Evolutionary conservation across 2,329 filamentous ascomycete species (phyloP), one percentile per base, ranked within the genome.

Genomic region (Aureobasidium leucospermi): DNA sequence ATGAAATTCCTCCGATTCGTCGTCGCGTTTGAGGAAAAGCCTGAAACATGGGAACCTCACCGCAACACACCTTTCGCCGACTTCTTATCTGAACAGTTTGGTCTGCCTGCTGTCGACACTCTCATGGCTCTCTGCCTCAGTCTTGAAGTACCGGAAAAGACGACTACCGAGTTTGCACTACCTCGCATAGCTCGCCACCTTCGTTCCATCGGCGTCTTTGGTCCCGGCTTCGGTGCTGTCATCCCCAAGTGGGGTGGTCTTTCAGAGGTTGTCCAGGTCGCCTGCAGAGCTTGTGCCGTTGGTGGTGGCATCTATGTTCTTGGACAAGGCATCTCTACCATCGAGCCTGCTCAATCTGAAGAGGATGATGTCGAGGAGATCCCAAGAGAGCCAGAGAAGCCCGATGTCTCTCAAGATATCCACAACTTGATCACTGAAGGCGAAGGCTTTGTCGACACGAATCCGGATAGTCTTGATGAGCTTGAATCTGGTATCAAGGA

Each of bases 1-100:
- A 96, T 96, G 87, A 96, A 95, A 73, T 95, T 96, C 67, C 80
- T 97, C 68, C 92, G 93, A 71, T 93, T 94, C 70, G 87, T 96
- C 57, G 78, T 85, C 61, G 83, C 90, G 66, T 87, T 86, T 67
- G 83, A 88, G 65, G 82, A 80, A 23, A 82, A 83, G 68, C 71
- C 67, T 52, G 81, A 81, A 55, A 66, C 78, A 3, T 90, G 87
- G 87, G 73, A 84, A 61, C 67, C 76, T 1, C 77, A 83, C 55
- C 81, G 84, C 31, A 71, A 78, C 11, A 73, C 74, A 56, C 76
- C 80, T 0, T 81, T 93, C 49, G 71, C 78, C 2, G 71, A 75
- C 4, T 90, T 89, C 66, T 78, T 88, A 43, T 76, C 76, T 58
- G 71, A 72, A 61, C 77, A 70, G 65, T 85, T 76, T 69, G 79